These are phyloP conservation scores for Cercospora janseana DNA, from an alignment of 2,329 filamentous ascomycete genomes.

Conservation along the genomic window DNA sequence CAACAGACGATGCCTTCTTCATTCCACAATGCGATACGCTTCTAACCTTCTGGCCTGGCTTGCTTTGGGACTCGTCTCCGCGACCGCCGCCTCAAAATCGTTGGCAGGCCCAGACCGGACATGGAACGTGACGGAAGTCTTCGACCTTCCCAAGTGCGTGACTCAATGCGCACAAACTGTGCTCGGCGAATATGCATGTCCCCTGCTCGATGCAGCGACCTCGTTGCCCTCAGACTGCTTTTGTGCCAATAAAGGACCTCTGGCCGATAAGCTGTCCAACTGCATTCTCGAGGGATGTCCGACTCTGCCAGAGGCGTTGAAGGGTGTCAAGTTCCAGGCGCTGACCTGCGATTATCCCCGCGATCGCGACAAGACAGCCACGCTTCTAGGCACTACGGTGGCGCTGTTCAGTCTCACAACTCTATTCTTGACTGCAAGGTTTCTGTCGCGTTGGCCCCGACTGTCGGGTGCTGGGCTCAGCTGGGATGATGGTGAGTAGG, in stretches of 20 bases:
- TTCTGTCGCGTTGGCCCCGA: constrained; percentile 13
- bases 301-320: constrained; percentile 1
- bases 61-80: not conserved
- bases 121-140: constrained; percentile 5
- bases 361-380: not conserved
- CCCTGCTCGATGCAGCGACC: constrained; percentile 1
- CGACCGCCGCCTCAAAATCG: too few relatives aligned
- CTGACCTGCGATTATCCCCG: constrained; percentile 5
- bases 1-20: not conserved
- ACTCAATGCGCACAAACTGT: constrained; percentile 2
- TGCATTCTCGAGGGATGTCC: constrained; percentile 12
- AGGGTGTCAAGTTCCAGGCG: constrained; percentile 13
- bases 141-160: constrained; percentile 4
- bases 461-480: constrained; percentile 12
- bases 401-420: constrained; percentile 12
- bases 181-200: constrained; percentile 1
- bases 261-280: not conserved
- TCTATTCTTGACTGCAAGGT: constrained; percentile 7
- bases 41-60: not conserved
- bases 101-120: too few relatives aligned
- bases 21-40: not conserved
- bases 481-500: constrained; percentile 13
- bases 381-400: not conserved
- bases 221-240: constrained; percentile 7
- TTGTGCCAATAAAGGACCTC: constrained; percentile 1